These are phyloP conservation scores for Ceratocystis destructans DNA, from an alignment of 2,329 filamentous ascomycete species.

Conservation along the genomic window DNA sequence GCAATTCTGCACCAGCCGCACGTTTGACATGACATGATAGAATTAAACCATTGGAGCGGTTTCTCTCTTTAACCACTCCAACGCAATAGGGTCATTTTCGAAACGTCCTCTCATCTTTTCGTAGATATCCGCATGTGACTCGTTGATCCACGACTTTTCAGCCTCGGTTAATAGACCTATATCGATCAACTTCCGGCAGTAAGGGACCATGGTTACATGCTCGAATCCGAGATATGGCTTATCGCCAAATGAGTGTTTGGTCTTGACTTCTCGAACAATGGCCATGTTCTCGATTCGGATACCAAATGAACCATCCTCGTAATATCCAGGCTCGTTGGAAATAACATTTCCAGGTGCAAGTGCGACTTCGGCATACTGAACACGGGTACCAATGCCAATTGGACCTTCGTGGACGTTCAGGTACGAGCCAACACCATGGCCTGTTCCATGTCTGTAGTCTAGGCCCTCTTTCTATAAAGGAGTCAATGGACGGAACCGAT, in stretches of 20 bases:
- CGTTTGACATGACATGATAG: background rate
- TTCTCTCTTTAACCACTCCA: conserved; percentile 75
- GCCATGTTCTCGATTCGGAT: conserved; percentile 95
- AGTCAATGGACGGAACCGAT: background rate
- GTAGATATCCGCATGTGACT: conserved; percentile 67
- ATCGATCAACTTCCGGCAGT: conserved; percentile 82
- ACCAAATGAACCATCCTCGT: conserved; percentile 88
- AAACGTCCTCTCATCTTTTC: conserved; percentile 72
- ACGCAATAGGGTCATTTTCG: conserved; percentile 53
- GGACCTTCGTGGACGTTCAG: conserved; percentile 96
- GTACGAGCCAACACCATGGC: conserved; percentile 88
- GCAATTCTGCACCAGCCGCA: background rate
- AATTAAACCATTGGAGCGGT: conserved; percentile 31
- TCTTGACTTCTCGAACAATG: conserved; percentile 78
- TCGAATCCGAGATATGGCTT: conserved; percentile 93
- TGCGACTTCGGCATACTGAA: conserved; percentile 82
- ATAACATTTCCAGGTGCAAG: conserved; percentile 87
- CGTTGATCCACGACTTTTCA: conserved; percentile 79
- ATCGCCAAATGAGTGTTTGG: conserved; percentile 76
- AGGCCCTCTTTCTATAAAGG: conserved; percentile 51
- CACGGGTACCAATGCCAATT: conserved; percentile 84
- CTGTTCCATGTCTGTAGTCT: conserved; percentile 92
- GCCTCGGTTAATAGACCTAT: conserved; percentile 51
- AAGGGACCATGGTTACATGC: conserved; percentile 92
- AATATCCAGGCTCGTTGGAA: conserved; percentile 92